A percentile compares a stretch with the other conserved stretches of the same genome.
Conservation (phyloP, 2,329 filamentous ascomycete genomes). For the Fusarium pininemorale region DNA sequence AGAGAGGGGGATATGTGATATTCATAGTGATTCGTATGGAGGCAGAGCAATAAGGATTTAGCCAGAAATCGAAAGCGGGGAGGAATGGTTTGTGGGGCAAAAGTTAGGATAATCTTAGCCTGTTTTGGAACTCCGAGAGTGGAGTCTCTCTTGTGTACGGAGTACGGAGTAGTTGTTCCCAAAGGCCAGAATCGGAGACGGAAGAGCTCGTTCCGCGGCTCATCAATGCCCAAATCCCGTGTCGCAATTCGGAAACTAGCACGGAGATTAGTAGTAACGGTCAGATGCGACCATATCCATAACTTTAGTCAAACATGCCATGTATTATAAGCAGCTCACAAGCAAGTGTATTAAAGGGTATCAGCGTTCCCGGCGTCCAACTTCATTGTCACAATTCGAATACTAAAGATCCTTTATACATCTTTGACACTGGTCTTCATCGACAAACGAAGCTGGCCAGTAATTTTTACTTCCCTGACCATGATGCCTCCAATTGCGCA, state of each 20-base stretch:
- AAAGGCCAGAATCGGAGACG: background rate
- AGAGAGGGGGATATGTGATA: background rate
- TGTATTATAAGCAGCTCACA: background rate
- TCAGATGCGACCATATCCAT: background rate
- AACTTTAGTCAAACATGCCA: background rate
- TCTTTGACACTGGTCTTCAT: no score
- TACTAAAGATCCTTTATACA: no score
- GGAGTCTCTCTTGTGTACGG: background rate
- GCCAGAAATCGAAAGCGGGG: background rate
- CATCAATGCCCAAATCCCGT: background rate
- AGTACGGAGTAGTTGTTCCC: background rate
- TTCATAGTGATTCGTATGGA: background rate
- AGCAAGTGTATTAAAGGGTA: background rate
- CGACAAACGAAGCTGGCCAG: background rate
- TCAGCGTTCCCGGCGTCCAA: background rate
- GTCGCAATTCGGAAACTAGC: background rate
- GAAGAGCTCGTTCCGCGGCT: background rate
- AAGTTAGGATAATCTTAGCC: background rate
- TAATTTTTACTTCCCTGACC: no score
- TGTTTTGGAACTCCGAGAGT: background rate
- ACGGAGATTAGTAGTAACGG: background rate
- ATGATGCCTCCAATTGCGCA: background rate
- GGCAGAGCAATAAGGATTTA: background rate
- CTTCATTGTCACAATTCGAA: accelerated
- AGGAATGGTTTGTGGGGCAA: background rate